phyloP scores from a whole-genome alignment of 345 rosid genomes.

The Eucalyptus coolabah region DNA sequence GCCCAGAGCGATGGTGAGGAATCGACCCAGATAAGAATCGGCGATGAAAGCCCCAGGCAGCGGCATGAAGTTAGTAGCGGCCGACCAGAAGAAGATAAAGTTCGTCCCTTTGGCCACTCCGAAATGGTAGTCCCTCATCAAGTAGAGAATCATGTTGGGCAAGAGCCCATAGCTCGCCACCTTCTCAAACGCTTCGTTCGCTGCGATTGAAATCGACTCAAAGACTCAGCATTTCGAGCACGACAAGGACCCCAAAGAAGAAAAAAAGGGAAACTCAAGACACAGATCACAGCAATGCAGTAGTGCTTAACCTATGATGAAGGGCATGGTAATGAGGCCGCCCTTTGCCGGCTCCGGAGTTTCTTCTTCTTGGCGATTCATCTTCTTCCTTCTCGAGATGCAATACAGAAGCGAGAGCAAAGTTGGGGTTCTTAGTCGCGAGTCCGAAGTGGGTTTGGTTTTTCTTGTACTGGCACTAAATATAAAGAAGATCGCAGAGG shows the following conservation, averaged over 20 bases:
- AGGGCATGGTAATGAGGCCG: conserved; percentile 67
- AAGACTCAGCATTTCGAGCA: not conserved
- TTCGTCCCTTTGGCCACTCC: conserved; percentile 50
- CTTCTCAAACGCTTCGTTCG: conserved; percentile 74
- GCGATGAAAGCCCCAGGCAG: conserved; percentile 61
- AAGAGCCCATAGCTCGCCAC: conserved; percentile 69
- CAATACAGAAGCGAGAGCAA: not conserved
- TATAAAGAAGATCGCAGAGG: not conserved
- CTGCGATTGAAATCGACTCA: conserved; percentile 8
- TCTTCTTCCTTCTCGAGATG: not conserved
- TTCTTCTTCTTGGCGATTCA: not conserved
- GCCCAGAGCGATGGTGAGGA: conserved; percentile 52
- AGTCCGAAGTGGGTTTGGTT: not conserved
- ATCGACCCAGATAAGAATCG: conserved; percentile 70
- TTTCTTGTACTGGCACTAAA: not conserved
- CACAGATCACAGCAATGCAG: not conserved
- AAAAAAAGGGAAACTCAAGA: not conserved
- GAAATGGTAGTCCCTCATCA: conserved; percentile 38
- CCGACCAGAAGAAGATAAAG: conserved; percentile 54
- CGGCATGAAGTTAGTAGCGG: conserved; percentile 54
- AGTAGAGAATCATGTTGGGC: conserved; percentile 60
- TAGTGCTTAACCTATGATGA: conserved; percentile 45
- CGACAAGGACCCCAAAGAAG: not conserved
- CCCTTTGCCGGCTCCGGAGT: conserved; percentile 16
- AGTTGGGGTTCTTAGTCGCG: not conserved